Percentiles rank a stretch among this genome's conserved stretches.
These are phyloP conservation scores for Lentinula lateritia DNA, from an alignment of 768 basidiomycete species.

Conservation along the genomic window DNA sequence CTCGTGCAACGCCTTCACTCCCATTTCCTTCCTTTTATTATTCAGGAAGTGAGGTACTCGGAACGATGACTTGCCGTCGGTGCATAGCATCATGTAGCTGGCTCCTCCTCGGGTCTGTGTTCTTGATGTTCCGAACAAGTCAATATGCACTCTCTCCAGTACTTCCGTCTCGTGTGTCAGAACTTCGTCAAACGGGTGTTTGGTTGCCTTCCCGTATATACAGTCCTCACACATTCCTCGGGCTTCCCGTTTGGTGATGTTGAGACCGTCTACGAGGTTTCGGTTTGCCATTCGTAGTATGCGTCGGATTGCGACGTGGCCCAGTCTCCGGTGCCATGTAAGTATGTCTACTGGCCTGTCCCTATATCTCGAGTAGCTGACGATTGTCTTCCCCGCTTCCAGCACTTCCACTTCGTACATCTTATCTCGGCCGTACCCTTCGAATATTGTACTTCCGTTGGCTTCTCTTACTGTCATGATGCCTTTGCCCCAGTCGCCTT, in stretches of 20 bases:
- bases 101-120: not conserved
- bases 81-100: not conserved
- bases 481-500: no score
- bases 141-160: not conserved
- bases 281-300: not conserved
- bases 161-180: not conserved
- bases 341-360: not conserved
- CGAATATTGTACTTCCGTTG: not conserved
- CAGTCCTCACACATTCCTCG: not conserved
- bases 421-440: not conserved
- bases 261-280: not conserved
- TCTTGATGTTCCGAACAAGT: not conserved
- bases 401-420: not conserved
- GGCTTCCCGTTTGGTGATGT: not conserved
- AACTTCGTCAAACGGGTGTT: not conserved
- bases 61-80: not conserved
- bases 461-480: not conserved
- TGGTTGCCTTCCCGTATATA: not conserved
- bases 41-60: not conserved
- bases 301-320: not conserved
- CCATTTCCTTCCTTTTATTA: not conserved
- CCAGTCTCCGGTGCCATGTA: not conserved
- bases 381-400: not conserved
- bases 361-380: not conserved
- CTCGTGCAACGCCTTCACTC: not conserved